Evolutionary conservation across 2,329 filamentous ascomycete genomes (phyloP), one percentile per base, ranked within the genome.

Genomic region (Talaromyces sp.): DNA sequence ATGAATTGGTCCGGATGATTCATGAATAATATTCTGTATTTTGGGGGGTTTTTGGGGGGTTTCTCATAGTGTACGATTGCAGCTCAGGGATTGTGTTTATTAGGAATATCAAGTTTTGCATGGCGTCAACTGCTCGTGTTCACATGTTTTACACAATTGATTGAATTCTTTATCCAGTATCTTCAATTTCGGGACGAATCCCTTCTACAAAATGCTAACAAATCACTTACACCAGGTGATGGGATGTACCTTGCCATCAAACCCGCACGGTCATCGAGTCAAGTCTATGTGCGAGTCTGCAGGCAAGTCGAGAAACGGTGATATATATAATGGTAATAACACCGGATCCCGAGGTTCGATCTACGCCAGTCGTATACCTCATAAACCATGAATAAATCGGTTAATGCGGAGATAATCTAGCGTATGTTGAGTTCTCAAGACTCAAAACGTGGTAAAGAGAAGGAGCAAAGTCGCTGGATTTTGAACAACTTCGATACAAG

Each of bases 361-460:
- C 83, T 96, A 83, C 90, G 92, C 92, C 85, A 93, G 85, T 86
- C 87, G 90, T 96, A 87, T 96, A 96, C 88, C 92, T 91, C 86
- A 86, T 86, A 88, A 90, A 91, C 88, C 72, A 81, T 77, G 70
- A 71, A 78, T 36, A 51, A 44, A 71, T 80, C 82, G 89, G 86
- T 88, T 85, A 83, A 88, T 86, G 87, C 88, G 91, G 90, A 89
- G 91, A 96, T 96, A 80, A 92, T 80, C 84, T 89, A 87, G 91
- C 91, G 90, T 63, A 47, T 57, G 19, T 52, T 28, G 17, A 9
- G 32, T 47, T 49, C 7, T 13, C 11, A 17, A 51, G 57, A 42
- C 33, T 8, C 25, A 27, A 7, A 44, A 25, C 9, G 11, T 36
- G 27, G 27, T 15, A 22, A 2, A 49, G 9, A 44, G 7, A 13